A percentile compares a stretch with the other conserved stretches of the same genome.
phyloP scores from a whole-genome alignment of 352 stramenopile genomes.

The Pythium folliculosum region DNA sequence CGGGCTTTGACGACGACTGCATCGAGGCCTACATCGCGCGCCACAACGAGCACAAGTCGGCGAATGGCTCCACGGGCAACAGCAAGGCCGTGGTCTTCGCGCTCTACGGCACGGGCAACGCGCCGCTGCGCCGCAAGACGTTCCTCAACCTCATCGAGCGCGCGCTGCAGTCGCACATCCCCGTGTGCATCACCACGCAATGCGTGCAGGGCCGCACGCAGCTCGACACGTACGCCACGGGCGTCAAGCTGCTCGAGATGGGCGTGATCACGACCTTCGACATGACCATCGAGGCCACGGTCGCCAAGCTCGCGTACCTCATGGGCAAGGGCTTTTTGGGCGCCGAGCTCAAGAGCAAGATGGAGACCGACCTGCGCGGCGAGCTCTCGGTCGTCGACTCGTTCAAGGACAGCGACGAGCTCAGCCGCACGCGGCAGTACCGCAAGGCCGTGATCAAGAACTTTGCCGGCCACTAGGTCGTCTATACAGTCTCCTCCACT shows the following conservation, averaged over 20 bases:
- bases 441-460: slow-evolving; percentile 78
- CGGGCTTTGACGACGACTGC: slow-evolving; percentile 86
- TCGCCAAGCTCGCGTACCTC: slow-evolving; percentile 94
- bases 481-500: too few species aligned
- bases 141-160: slow-evolving; percentile 88
- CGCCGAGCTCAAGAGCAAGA: slow-evolving; percentile 70
- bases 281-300: slow-evolving; percentile 96
- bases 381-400: slow-evolving; percentile 80
- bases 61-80: slow-evolving; percentile 13
- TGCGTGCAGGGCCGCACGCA: slow-evolving; percentile 93
- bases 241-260: slow-evolving; percentile 84
- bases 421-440: slow-evolving; percentile 61
- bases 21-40: slow-evolving; percentile 80
- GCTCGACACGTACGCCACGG: slow-evolving; percentile 93
- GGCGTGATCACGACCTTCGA: slow-evolving; percentile 95
- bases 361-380: slow-evolving; percentile 82
- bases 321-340: slow-evolving; percentile 87
- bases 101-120: slow-evolving; percentile 96
- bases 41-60: slow-evolving; percentile 46
- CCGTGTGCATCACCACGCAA: slow-evolving; percentile 94
- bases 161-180: slow-evolving; percentile 78
- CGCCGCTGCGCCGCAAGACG: slow-evolving; percentile 84
- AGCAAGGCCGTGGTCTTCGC: slow-evolving; percentile 90
- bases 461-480: slow-evolving; percentile 61
- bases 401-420: slow-evolving; percentile 59